These are phyloP conservation scores for Leptoxyphium fumago DNA, from an alignment of 2,329 filamentous ascomycete species.

Conservation along the genomic window DNA sequence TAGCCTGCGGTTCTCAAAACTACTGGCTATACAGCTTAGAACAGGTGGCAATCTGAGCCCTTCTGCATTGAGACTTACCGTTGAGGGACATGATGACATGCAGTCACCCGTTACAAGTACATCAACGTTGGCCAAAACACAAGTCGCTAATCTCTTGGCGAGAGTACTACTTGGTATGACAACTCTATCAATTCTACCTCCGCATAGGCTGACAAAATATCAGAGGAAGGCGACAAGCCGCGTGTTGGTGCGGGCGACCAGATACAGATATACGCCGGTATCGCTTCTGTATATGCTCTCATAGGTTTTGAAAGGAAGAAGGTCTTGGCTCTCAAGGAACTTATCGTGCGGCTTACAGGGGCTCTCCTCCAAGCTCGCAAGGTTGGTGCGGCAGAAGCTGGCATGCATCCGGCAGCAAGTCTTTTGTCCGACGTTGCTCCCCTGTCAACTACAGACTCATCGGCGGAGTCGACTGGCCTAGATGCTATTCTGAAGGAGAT, in stretches of 20 bases:
- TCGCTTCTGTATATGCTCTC: slow-evolving; percentile 68
- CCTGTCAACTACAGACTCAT: slow-evolving; percentile 7
- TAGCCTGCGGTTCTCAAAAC: slow-evolving; percentile 56
- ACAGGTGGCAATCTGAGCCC: background rate
- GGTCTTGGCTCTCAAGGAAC: slow-evolving; percentile 73
- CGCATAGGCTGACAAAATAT: background rate
- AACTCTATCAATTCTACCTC: background rate
- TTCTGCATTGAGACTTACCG: background rate
- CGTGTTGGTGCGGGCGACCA: slow-evolving; percentile 22
- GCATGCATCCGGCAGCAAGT: slow-evolving; percentile 84
- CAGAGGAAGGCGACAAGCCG: background rate
- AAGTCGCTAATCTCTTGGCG: background rate
- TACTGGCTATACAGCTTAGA: slow-evolving; percentile 45
- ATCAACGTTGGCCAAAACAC: background rate
- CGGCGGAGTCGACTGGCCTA: slow-evolving; percentile 12
- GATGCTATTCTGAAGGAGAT: slow-evolving; percentile 12
- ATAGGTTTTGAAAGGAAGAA: slow-evolving; percentile 79
- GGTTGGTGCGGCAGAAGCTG: slow-evolving; percentile 85
- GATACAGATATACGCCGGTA: slow-evolving; percentile 66
- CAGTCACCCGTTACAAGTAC: background rate
- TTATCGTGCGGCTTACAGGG: slow-evolving; percentile 68
- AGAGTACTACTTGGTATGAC: background rate
- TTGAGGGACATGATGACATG: background rate
- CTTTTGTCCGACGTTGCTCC: slow-evolving; percentile 52
- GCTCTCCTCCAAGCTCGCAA: slow-evolving; percentile 84